Evolutionary conservation across 78 protist genomes (phyloP), one percentile per base, ranked within the genome.

Genomic region (Anaeramoeba flamelloides): DNA sequence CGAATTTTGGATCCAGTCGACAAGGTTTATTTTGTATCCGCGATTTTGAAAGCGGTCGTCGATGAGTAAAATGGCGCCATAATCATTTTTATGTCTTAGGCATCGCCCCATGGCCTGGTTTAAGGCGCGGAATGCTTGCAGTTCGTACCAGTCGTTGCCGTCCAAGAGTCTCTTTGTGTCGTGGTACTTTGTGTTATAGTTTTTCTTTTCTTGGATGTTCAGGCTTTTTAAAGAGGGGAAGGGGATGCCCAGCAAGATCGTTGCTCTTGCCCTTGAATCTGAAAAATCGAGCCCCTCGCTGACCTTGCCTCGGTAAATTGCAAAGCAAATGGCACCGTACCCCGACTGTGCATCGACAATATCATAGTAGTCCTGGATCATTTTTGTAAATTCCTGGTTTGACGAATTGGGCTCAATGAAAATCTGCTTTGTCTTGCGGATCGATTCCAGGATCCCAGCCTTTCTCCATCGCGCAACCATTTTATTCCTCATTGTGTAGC

Each of bases 371-470:
- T 32, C 85, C 1, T 33, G 69, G 32, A 87, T 31, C 0, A 87
- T 85, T 4, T n/a, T 41, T 8, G 39, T 80, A 77, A 87, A 76
- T 3, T 75, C 40, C 22, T 65, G 26, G n/a, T n/a, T n/a, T 2
- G 81, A n/a, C 32, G 2, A 34, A 17, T 84, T 65, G 36, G 94
- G 96, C 87, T 94, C 92, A 8, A 80, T 79, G 31, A 89, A 30
- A 2, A 78, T 8, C 40, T 0, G 34, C 86, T 85, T 88, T 77
- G 8, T 77, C 74, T 30, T 12, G 75, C 75, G 8, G 38, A 87
- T 36, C 2, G 1, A 40, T 2, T 78, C 36, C 81, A 65, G 38
- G 17, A 82, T 1, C 38, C n/a, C n/a, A n/a, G n/a, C n/a, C n/a
- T n/a, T n/a, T n/a, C n/a, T n/a, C 86, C 86, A 84, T 31, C 86